These are phyloP conservation scores for Telopea speciosissima DNA, from an alignment of 177 flowering plant genomes.

Conservation along the genomic window DNA sequence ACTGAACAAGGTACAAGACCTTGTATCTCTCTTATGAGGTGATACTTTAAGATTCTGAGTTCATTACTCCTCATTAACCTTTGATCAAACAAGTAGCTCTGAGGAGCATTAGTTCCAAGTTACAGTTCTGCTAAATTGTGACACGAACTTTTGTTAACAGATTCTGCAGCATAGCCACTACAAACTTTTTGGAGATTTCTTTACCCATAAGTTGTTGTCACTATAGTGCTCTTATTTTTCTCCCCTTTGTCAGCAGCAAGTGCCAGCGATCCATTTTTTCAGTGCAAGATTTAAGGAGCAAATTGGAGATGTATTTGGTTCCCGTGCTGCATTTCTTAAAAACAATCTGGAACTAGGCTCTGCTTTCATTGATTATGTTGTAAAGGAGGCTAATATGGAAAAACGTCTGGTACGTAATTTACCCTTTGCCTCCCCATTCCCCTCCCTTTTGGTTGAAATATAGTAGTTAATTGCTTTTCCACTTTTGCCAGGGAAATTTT, in stretches of 20 bases:
- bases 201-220: no score
- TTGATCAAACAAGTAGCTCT: no score
- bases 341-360: constrained; percentile 30
- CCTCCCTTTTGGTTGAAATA: background rate
- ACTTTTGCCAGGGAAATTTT: constrained; percentile 58
- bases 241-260: constrained; percentile 34
- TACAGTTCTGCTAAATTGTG: no score
- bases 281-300: constrained; percentile 75
- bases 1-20: no score
- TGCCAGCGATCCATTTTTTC: constrained; percentile 63
- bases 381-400: constrained; percentile 73
- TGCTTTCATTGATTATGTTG: constrained; percentile 42
- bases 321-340: constrained; percentile 49
- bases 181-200: no score
- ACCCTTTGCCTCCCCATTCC: background rate
- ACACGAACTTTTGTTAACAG: no score
- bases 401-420: constrained; percentile 60
- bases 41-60: no score
- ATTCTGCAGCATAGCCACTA: no score
- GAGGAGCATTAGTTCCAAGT: no score
- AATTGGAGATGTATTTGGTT: constrained; percentile 52
- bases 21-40: no score
- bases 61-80: no score
- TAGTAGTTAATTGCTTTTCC: constrained; percentile 6
- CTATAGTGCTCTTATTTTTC: no score